Percentiles rank a stretch among this genome's conserved stretches.
phyloP scores from a whole-genome alignment of 176 grass and related monocot species.

The Eleusine indica region DNA sequence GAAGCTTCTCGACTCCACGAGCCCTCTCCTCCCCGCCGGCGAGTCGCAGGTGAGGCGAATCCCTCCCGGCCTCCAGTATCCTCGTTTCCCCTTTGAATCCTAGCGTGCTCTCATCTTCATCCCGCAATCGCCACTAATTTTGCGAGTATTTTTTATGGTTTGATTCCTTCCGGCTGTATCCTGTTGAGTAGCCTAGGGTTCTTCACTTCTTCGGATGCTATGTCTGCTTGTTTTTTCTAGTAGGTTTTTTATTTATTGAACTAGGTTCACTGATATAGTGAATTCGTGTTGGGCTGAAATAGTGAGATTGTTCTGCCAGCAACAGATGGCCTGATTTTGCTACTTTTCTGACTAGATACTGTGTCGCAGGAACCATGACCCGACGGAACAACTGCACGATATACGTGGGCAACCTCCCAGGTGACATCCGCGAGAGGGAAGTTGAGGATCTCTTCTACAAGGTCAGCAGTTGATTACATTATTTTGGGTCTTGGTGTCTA shows the following conservation, averaged over 20 bases:
- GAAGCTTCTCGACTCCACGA: conserved; percentile 31
- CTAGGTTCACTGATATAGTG: not conserved
- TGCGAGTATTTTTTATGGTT: not conserved
- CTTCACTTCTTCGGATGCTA: not conserved
- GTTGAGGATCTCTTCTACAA: conserved; percentile 94
- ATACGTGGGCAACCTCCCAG: conserved; percentile 93
- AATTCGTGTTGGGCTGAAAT: not conserved
- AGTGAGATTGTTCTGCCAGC: not conserved
- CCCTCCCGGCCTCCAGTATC: not conserved
- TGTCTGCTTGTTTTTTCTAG: not conserved
- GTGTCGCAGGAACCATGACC: conserved; percentile 62
- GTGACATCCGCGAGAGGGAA: conserved; percentile 76
- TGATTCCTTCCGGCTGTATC: not conserved
- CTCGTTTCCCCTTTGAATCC: not conserved
- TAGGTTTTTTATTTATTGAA: not conserved
- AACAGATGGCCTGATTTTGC: not conserved
- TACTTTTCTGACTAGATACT: not conserved
- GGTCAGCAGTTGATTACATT: conserved; percentile 36
- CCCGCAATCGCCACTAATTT: not conserved
- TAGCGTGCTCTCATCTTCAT: not conserved
- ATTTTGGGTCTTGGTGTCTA: not conserved
- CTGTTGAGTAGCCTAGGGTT: not conserved
- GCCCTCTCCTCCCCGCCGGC: conserved; percentile 1
- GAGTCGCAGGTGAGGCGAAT: conserved; percentile 36
- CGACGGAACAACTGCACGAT: conserved; percentile 65